These are phyloP conservation scores for Favolaschia claudopus DNA, from an alignment of 768 basidiomycete species.

Conservation along the genomic window DNA sequence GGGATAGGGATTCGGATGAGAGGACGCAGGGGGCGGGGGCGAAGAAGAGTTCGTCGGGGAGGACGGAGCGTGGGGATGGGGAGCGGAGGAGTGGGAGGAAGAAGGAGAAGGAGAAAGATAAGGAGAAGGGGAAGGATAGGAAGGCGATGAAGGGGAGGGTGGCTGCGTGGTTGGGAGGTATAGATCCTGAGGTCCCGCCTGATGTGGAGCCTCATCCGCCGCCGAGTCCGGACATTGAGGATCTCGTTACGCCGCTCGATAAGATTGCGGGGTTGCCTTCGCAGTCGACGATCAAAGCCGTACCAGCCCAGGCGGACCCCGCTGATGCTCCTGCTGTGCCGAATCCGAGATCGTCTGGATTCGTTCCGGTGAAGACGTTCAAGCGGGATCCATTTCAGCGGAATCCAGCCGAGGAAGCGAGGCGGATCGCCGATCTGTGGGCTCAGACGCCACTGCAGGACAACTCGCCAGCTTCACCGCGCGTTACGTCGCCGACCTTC, in stretches of 20 bases:
- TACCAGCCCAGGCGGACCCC: conserved; percentile 14
- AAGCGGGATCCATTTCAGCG: conserved; percentile 48
- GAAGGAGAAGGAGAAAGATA: conserved; percentile 36
- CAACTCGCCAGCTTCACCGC: conserved; percentile 31
- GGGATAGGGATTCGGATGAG: conserved; percentile 48
- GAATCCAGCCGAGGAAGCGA: conserved; percentile 45
- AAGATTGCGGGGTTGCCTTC: not conserved
- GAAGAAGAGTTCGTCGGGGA: conserved; percentile 34
- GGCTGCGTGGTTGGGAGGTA: conserved; percentile 78
- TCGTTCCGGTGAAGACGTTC: conserved; percentile 68
- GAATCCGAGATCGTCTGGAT: conserved; percentile 80
- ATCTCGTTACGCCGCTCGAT: not conserved
- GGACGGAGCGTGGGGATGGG: conserved; percentile 31
- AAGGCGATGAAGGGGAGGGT: conserved; percentile 71
- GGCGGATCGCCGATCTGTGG: conserved; percentile 50
- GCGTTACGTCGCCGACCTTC: conserved; percentile 30
- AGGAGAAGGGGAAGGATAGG: conserved; percentile 28
- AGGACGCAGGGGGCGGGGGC: conserved; percentile 47
- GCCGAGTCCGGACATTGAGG: conserved; percentile 40
- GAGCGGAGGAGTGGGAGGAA: conserved; percentile 27
- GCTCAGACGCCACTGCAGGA: conserved; percentile 22
- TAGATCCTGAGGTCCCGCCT: conserved; percentile 65
- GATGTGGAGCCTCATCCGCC: conserved; percentile 56
- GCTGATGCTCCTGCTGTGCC: conserved; percentile 48
- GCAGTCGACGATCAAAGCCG: not conserved